These are phyloP conservation scores for Apophysomyces sp. DNA, from an alignment of 371 early-diverging fungal species.

Conservation along the genomic window DNA sequence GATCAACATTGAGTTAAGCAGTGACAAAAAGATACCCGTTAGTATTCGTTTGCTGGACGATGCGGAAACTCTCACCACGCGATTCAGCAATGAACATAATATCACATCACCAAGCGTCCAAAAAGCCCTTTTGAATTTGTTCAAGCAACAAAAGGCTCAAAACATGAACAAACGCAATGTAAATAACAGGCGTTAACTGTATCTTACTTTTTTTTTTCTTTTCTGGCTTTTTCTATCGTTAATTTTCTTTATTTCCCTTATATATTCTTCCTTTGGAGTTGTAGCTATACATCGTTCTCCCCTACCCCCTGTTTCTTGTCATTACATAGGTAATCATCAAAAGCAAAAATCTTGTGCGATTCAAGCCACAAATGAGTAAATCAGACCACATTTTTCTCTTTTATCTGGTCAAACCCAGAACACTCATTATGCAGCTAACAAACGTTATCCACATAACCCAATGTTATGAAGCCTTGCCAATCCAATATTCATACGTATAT, in stretches of 20 bases:
- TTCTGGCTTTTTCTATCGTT: not conserved
- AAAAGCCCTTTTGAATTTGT: not conserved
- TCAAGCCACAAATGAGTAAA: not conserved
- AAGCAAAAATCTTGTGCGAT: not conserved
- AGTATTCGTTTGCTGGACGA: not conserved
- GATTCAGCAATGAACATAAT: not conserved
- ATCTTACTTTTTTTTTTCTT: not conserved
- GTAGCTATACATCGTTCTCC: not conserved
- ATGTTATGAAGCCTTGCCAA: too few relatives aligned
- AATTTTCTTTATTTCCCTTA: not conserved
- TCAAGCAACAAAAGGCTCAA: not conserved
- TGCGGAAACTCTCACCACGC: not conserved
- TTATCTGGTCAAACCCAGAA: not conserved
- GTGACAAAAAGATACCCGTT: not conserved
- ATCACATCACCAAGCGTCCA: not conserved
- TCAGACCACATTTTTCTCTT: not conserved
- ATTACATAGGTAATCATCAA: not conserved
- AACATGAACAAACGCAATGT: not conserved
- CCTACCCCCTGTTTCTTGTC: not conserved
- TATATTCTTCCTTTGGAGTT: not conserved
- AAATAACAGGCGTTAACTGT: not conserved
- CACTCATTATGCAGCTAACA: not conserved
- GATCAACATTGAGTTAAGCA: not conserved
- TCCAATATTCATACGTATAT: not conserved
- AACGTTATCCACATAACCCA: not conserved